A percentile compares a stretch with the other conserved stretches of the same genome.
Conservation (phyloP, 2,329 filamentous ascomycete genomes). For the Fusarium pininemorale region DNA sequence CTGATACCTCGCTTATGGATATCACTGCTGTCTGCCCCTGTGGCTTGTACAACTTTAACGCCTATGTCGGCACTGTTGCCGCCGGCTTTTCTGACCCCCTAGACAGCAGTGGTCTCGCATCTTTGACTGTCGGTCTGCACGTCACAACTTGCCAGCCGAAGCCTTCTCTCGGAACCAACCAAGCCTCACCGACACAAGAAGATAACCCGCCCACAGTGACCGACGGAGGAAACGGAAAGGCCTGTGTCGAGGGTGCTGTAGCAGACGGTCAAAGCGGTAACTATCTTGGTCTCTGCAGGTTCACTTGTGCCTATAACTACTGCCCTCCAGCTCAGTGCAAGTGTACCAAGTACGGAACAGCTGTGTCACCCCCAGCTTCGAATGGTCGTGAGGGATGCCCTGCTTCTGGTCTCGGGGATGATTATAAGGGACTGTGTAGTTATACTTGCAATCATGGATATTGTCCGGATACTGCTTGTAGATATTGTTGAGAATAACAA, state of each 20-base stretch:
- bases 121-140: conserved; percentile 43
- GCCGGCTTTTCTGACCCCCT: conserved; percentile 43
- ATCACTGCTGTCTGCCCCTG: conserved; percentile 59
- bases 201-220: conserved; percentile 26
- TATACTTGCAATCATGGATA: conserved; percentile 58
- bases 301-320: conserved; percentile 45
- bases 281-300: conserved; percentile 49
- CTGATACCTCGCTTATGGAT: conserved; percentile 59
- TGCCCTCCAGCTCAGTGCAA: conserved; percentile 48
- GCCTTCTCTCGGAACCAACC: conserved; percentile 46
- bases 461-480: conserved; percentile 50
- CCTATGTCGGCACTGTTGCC: conserved; percentile 62
- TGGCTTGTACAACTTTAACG: conserved; percentile 66
- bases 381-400: conserved; percentile 48
- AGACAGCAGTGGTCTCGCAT: conserved; percentile 37
- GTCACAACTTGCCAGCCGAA: conserved; percentile 44
- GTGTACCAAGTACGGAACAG: conserved; percentile 45
- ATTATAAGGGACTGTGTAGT: conserved; percentile 56
- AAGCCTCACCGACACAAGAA: conserved; percentile 50
- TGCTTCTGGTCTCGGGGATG: conserved; percentile 43
- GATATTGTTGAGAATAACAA: not conserved
- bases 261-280: conserved; percentile 45
- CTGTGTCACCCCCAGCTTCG: conserved; percentile 35
- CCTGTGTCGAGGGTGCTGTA: conserved; percentile 42
- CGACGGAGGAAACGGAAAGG: conserved; percentile 4